A percentile compares a stretch with the other conserved stretches of the same genome.
Evolutionary conservation across 495 filamentous ascomycete species (phyloP).

Genomic region (Trichocladium uniseriatum): DNA sequence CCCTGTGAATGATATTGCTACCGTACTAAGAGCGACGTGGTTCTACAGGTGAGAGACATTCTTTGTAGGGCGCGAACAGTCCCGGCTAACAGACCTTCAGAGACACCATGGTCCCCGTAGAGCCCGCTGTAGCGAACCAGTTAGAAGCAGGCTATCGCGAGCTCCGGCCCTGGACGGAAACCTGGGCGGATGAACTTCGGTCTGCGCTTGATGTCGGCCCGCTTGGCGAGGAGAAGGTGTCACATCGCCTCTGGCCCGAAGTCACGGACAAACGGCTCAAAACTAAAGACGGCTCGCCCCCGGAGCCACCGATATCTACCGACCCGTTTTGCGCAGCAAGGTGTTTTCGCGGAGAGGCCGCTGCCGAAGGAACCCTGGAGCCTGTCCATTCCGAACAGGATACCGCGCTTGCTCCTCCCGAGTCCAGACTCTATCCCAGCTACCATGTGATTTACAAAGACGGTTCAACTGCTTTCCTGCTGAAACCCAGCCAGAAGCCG

Average conservation of each 20-base stretch:
- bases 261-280: conserved; percentile 34
- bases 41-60: conserved; percentile 52
- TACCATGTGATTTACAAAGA: conserved; percentile 80
- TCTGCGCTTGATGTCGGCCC: conserved; percentile 87
- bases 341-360: conserved; percentile 47
- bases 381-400: conserved; percentile 33
- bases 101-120: conserved; percentile 85
- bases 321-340: conserved; percentile 46
- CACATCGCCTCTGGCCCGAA: conserved; percentile 70
- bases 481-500: conserved; percentile 70
- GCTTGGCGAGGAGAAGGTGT: conserved; percentile 82
- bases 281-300: conserved; percentile 20
- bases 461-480: conserved; percentile 60
- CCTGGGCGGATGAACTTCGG: conserved; percentile 86
- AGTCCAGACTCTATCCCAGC: conserved; percentile 47
- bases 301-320: conserved; percentile 42
- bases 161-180: conserved; percentile 81
- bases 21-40: conserved; percentile 84
- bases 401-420: conserved; percentile 18
- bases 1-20: conserved; percentile 81
- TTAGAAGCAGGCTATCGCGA: conserved; percentile 82
- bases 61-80: not conserved
- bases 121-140: conserved; percentile 81
- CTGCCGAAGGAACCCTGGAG: conserved; percentile 41
- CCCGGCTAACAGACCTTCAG: conserved; percentile 21